Conservation (phyloP, 495 filamentous ascomycete genomes). For the Penicillium samsonianum region DNA sequence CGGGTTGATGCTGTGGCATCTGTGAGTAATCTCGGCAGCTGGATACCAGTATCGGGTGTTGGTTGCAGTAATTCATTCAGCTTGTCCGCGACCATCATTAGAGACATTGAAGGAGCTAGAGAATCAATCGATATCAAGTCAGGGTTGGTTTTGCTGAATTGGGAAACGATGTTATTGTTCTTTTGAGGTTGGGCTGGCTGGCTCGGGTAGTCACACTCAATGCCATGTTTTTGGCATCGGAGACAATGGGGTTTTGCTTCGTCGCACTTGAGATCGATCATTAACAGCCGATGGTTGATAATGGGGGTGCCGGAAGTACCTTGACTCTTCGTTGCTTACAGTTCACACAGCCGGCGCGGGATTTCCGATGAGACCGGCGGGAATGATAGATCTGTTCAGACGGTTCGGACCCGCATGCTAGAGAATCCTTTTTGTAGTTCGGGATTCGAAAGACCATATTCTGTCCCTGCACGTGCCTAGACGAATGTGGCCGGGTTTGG, state of each 20-base stretch:
- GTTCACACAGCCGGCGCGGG: conserved; percentile 46
- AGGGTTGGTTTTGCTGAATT: conserved; percentile 16
- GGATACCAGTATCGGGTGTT: background rate
- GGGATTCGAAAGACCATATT: conserved; percentile 32
- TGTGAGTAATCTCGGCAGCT: conserved; percentile 3
- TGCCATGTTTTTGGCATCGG: conserved; percentile 42
- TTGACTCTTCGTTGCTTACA: conserved; percentile 53
- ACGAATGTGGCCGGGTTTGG: conserved; percentile 1
- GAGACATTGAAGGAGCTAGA: conserved; percentile 28
- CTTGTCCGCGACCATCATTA: conserved; percentile 26
- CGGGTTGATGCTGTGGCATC: background rate
- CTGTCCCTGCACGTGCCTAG: conserved; percentile 28
- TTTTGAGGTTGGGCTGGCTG: conserved; percentile 6
- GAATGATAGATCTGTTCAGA: conserved; percentile 31
- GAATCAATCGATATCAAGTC: conserved; percentile 23
- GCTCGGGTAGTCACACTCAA: conserved; percentile 42
- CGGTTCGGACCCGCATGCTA: conserved; percentile 8
- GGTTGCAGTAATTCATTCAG: conserved; percentile 30
- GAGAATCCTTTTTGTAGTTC: conserved; percentile 16
- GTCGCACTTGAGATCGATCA: conserved; percentile 42
- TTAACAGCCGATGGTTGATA: background rate
- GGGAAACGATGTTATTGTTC: conserved; percentile 21
- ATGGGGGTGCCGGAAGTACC: conserved; percentile 27
- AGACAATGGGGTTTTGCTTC: conserved; percentile 47
- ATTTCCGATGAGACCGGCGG: conserved; percentile 44